These are phyloP conservation scores for Diaporthe caulivora DNA, from an alignment of 2,329 filamentous ascomycete species.

Conservation along the genomic window DNA sequence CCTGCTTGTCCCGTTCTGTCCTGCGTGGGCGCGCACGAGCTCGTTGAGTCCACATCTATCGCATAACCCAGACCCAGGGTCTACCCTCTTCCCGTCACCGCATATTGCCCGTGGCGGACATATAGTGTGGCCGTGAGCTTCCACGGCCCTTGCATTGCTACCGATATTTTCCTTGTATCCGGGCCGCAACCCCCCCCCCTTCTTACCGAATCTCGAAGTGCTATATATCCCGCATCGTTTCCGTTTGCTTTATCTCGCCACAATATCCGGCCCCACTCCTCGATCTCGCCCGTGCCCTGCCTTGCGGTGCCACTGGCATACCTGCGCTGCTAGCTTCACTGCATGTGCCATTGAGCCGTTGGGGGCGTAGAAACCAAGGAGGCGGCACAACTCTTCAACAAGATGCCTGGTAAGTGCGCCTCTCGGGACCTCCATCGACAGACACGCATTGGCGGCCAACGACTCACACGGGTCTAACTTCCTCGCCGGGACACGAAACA, in stretches of 20 bases:
- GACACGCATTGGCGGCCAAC: not conserved
- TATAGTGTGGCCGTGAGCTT: not conserved
- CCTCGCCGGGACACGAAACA: not conserved
- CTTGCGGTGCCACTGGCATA: not conserved
- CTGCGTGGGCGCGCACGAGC: not conserved
- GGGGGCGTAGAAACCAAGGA: not conserved
- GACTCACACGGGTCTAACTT: not conserved
- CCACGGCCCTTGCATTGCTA: not conserved
- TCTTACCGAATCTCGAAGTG: not conserved
- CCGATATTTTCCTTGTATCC: not conserved
- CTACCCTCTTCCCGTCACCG: not conserved
- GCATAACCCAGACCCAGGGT: not conserved
- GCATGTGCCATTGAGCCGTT: conserved; percentile 23
- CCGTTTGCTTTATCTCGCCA: not conserved
- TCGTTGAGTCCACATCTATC: not conserved
- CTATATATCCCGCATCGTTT: conserved; percentile 11
- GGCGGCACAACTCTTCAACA: conserved; percentile 6
- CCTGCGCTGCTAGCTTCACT: not conserved
- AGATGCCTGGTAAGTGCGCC: conserved; percentile 35
- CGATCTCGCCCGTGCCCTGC: not conserved
- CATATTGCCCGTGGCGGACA: not conserved
- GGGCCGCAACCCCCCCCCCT: not conserved
- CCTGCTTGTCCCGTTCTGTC: not conserved
- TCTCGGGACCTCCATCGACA: not conserved
- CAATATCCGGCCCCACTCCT: not conserved